These are phyloP conservation scores for Penicillium sp. DNA, from an alignment of 2,329 filamentous ascomycete species.

Conservation along the genomic window DNA sequence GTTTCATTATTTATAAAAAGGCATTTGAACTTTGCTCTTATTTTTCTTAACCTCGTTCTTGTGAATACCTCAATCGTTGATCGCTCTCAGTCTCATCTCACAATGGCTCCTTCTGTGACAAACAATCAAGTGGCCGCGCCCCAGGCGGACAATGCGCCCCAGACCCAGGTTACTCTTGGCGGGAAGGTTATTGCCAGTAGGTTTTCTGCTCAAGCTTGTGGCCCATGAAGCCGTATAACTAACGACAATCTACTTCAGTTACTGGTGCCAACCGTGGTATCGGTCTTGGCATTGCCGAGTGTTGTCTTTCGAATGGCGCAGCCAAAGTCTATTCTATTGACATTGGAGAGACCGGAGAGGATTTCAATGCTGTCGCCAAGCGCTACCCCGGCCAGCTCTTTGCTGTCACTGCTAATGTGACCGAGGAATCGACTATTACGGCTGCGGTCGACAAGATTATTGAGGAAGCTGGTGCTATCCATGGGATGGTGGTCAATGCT, in stretches of 20 bases:
- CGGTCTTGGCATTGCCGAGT: constrained; percentile 51
- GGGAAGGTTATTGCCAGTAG: constrained; percentile 39
- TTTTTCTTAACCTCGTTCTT: too few relatives aligned
- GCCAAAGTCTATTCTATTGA: constrained; percentile 50
- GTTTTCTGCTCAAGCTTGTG: neutral
- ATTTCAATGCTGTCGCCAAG: constrained; percentile 23
- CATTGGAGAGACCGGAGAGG: constrained; percentile 35
- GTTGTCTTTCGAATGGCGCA: constrained; percentile 50
- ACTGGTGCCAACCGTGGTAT: constrained; percentile 45
- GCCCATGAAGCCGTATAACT: neutral
- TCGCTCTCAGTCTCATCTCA: neutral
- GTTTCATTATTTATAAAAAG: neutral
- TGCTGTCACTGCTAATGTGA: constrained; percentile 50
- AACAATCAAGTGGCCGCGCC: neutral
- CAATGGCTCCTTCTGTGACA: constrained; percentile 7
- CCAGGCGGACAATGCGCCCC: constrained; percentile 5
- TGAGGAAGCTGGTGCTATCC: constrained; percentile 45
- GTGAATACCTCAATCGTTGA: too few relatives aligned
- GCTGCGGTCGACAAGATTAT: constrained; percentile 50
- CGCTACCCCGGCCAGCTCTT: constrained; percentile 45
- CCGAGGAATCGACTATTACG: constrained; percentile 49
- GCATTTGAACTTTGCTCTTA: too few relatives aligned
- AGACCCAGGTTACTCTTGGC: constrained; percentile 32
- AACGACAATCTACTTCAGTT: constrained; percentile 19
- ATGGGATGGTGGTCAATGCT: constrained; percentile 56